Evolutionary conservation across 805 yeast species (phyloP), one percentile per base, ranked within the genome.

Genomic region (Cyberlindnera lachancei): DNA sequence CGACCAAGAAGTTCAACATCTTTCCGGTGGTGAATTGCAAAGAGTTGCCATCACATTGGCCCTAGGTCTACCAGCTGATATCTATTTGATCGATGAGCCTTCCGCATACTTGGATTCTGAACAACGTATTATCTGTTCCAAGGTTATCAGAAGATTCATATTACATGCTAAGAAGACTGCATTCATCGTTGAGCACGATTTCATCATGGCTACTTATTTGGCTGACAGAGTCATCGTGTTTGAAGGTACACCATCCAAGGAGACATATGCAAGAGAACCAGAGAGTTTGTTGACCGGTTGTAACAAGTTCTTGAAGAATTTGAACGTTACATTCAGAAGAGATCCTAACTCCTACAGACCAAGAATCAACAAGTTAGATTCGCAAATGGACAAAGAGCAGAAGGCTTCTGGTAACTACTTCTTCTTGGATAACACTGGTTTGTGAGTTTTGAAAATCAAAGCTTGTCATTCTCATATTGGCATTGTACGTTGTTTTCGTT

Each of bases 11-110:
- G 98, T 92, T 33, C 96, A 86, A 68, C 85, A 86, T 51, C 69
- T 92, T 61, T 88, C 96, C 30, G 99, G 99, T 68, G 99, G 99
- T 78, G 99, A 92, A 69, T 73, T 92, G 68, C 99, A 92, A 68
- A 82, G 99, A 71, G 98, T 92, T 40, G 99, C 99, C 44, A 90
- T 92, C 63, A 94, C 87, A 23, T 72, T 92, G 58, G 79, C 97
- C 5, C 70, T 92, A 39, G 99, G 99, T 75, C 66, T 80, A 31
- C 84, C 84, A 14, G 97, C 98, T 18, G 98, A 92, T 62, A 84
- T 92, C 47, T 92, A 92, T 59, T 73, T 92, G 58, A 92, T 92
- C 49, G 99, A 92, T 63, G 99, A 92, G 66, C 99, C 99, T 30
- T 87, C 96, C 41, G 99, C 99, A 15, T 92, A 92, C 65, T 75